A percentile compares a stretch with the other conserved stretches of the same genome.
phyloP scores from a whole-genome alignment of 768 basidiomycete species.

The Lanmaoa rubissima region DNA sequence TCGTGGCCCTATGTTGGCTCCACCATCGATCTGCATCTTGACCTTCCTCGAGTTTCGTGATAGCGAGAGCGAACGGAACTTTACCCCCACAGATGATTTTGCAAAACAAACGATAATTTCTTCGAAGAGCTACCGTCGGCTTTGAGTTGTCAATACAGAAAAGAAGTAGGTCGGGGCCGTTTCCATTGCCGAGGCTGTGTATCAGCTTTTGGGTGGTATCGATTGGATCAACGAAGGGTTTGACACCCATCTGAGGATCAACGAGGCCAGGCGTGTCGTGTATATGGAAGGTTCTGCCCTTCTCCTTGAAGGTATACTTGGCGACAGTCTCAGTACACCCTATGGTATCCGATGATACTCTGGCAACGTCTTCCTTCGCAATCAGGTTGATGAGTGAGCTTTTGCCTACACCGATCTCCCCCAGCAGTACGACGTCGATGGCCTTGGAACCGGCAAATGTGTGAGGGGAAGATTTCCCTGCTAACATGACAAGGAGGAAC shows the following conservation, averaged over 20 bases:
- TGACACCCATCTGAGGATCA: conserved; percentile 22
- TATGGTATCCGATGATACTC: conserved; percentile 29
- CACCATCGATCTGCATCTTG: conserved; percentile 36
- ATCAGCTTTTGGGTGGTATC: conserved; percentile 30
- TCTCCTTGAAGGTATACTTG: conserved; percentile 26
- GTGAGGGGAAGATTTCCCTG: conserved; percentile 6
- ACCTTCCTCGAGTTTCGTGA: conserved; percentile 31
- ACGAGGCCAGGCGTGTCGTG: conserved; percentile 36
- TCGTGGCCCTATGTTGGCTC: conserved; percentile 20
- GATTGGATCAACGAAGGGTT: conserved; percentile 23
- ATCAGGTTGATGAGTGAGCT: conserved; percentile 45
- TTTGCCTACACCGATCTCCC: conserved; percentile 36
- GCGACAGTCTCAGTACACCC: conserved; percentile 34
- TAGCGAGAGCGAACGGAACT: conserved; percentile 29
- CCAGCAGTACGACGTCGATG: conserved; percentile 37
- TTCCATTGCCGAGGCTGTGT: conserved; percentile 25
- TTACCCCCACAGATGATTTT: conserved; percentile 25
- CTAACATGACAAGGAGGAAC: conserved; percentile 4
- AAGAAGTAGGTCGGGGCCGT: conserved; percentile 30
- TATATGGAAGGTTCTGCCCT: conserved; percentile 22
- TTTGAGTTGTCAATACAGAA: conserved; percentile 31
- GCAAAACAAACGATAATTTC: conserved; percentile 30
- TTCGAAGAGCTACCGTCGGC: conserved; percentile 25
- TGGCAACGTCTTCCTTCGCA: conserved; percentile 22
- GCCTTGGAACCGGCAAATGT: neutral